Evolutionary conservation across 2,329 filamentous ascomycete species (phyloP), one percentile per base, ranked within the genome.

Genomic region (Ilyonectria destructans): DNA sequence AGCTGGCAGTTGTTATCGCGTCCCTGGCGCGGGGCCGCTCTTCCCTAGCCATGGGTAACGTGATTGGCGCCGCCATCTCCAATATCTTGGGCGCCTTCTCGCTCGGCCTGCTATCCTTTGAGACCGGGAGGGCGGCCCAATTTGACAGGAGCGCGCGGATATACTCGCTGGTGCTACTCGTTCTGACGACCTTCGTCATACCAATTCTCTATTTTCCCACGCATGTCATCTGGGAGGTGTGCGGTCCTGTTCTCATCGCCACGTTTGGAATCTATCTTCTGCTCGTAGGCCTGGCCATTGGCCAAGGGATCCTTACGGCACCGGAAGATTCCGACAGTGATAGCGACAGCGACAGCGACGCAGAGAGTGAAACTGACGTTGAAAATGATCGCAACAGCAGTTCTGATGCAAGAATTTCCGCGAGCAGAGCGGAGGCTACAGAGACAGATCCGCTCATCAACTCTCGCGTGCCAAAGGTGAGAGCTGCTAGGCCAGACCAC

Each of bases 31-130:
- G 21, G 46, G 46, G 46, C 19, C 46, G 46, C 46, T 51, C 46
- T 7, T 51, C 46, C 19, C 46, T 51, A 10, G 21, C 46, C n/a
- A 72, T 88, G 1, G 87, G 86, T n/a, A 89, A 88, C 67, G 80
- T 88, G 56, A 74, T 88, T 67, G 86, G 86, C n/a, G 86, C 85
- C 19, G 80, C 82, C 40, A 86, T 89, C 52, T 88, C 86, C 57
- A 88, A 88, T 62, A 86, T 88, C 58, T 80, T 88, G 2, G 87
- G 86, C 17, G 87, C 87, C 13, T 89, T 89, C 71, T 86, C 85
- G 1, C 78, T 89, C 1, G 86, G 85, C 6, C 78, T 89, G 1
- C 72, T 88, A 4, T 85, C 82, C 70, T 78, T 81, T 64, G 74
- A 77, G 8, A 57, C 71, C 15, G 68, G 68, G 1, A 58, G 67